Conservation (phyloP, 2,329 filamentous ascomycete genomes). For the Xylaria hypoxylon region DNA sequence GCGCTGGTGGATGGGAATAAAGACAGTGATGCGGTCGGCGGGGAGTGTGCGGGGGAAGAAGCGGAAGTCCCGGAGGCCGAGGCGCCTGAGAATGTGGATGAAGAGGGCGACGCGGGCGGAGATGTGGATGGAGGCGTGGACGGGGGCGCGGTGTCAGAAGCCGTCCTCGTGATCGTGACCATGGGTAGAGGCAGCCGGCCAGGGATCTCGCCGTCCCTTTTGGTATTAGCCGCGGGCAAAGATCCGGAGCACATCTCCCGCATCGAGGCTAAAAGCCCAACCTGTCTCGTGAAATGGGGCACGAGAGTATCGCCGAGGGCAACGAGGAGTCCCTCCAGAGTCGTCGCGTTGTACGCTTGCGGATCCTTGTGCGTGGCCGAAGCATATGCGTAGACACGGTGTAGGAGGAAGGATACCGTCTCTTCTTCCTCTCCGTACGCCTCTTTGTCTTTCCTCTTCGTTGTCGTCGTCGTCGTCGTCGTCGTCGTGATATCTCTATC, state of each 20-base stretch:
- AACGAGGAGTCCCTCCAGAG: constrained; percentile 24
- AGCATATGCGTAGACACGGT: constrained; percentile 36
- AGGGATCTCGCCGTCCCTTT: background rate
- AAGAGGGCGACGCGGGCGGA: background rate
- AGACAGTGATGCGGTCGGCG: constrained; percentile 16
- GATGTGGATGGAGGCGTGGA: constrained; percentile 10
- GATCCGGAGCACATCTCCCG: constrained; percentile 35
- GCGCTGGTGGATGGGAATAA: constrained; percentile 21
- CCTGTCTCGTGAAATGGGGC: constrained; percentile 36
- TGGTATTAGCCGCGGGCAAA: background rate
- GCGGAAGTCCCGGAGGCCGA: background rate
- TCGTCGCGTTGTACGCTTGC: constrained; percentile 20
- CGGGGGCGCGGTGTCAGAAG: background rate
- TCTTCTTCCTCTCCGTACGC: constrained; percentile 16
- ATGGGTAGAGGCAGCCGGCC: constrained; percentile 24
- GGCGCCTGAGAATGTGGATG: constrained; percentile 18
- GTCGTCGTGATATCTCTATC: background rate
- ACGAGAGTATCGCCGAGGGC: constrained; percentile 33
- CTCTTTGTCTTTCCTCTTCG: constrained; percentile 7
- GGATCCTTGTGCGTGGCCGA: constrained; percentile 29
- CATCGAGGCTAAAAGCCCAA: constrained; percentile 33
- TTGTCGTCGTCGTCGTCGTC: background rate
- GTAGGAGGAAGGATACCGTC: constrained; percentile 28
- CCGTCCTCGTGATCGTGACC: constrained; percentile 24
- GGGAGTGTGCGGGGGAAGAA: constrained; percentile 11